Conservation (phyloP, 176 grass and related monocot species). For the Avena eriantha region DNA sequence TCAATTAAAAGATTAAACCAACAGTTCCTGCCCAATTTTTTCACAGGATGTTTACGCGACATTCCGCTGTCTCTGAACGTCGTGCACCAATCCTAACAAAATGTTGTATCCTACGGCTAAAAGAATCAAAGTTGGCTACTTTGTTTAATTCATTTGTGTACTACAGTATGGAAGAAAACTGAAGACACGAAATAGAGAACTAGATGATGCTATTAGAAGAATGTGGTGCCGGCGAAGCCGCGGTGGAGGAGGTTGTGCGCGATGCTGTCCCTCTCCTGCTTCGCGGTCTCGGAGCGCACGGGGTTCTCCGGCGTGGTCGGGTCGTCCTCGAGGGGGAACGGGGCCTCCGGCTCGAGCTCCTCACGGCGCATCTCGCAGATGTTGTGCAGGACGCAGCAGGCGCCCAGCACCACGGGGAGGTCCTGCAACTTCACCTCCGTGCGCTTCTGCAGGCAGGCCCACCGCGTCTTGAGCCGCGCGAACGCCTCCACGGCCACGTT, state of each 20-base stretch:
- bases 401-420: constrained; percentile 86
- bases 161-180: constrained; percentile 3
- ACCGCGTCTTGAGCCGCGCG: constrained; percentile 73
- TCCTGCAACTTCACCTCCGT: constrained; percentile 97
- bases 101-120: constrained; percentile 61
- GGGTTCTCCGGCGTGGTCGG: constrained; percentile 72
- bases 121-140: constrained; percentile 59
- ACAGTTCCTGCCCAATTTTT: not conserved
- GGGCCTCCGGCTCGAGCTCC: constrained; percentile 64
- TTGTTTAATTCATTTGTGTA: constrained; percentile 35
- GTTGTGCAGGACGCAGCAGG: constrained; percentile 96
- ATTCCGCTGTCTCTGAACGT: not conserved
- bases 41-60: constrained; percentile 23
- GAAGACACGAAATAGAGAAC: not conserved
- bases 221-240: constrained; percentile 77
- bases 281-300: constrained; percentile 57
- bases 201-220: constrained; percentile 57
- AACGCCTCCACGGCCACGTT: constrained; percentile 69
- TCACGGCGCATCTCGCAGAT: constrained; percentile 78
- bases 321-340: constrained; percentile 71
- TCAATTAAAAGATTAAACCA: constrained; percentile 1
- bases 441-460: constrained; percentile 91
- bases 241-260: constrained; percentile 94
- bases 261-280: constrained; percentile 74
- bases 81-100: constrained; percentile 49